Base-by-base conservation (phyloP, 1,284 basidiomycete genomes). In the Pseudozyma sp. region DNA sequence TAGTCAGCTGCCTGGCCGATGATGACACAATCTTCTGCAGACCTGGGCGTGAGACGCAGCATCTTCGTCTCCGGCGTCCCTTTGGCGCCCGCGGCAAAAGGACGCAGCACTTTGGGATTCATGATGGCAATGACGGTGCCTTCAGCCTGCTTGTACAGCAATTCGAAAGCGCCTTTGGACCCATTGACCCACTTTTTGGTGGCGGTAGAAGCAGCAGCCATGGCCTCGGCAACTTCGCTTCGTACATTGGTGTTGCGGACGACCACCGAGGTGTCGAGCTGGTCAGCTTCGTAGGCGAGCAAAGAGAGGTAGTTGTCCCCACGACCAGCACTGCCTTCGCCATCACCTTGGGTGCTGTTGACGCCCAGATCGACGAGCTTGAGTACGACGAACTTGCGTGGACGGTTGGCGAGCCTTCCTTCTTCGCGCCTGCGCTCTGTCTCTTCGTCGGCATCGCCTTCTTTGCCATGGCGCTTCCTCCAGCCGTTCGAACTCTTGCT, bases 151-250 rank as follows among this genome's bases (percentile, higher is more conserved):
- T 93, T 93, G 62, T 92, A 91, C 86, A 93, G 90, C 71, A 87
- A 88, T 84, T 98, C 96, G 82, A 93, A 99, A 0, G 95, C 95
- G 7, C 96, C 95, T 2, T 90, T 89, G 71, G 93, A 95, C 0
- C 96, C 95, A 1, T 95, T 95, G 67, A 88, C 89, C 83, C 94
- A 96, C 0, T 91, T 77, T 78, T 90, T 92, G 39, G 70, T 71
- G 42, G 70, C 62, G n/a, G 67, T 57, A 0, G 69, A 63, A 5
- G 59, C 13, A 9, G 58, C 42, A 5, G 59, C 19, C 7, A 76
- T 55, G 14, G 53, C 12, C 1, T 21, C 48, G n/a, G 69, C 42
- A 1, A 76, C 55, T 39, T 76, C 73, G 35, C 57, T 43, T 10
- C 69, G 64, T 8, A 67, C 39, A 9, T 47, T 48, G 44, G 40